Evolutionary conservation across 1,284 basidiomycete genomes (phyloP).

Genomic region (Athelia sp.): DNA sequence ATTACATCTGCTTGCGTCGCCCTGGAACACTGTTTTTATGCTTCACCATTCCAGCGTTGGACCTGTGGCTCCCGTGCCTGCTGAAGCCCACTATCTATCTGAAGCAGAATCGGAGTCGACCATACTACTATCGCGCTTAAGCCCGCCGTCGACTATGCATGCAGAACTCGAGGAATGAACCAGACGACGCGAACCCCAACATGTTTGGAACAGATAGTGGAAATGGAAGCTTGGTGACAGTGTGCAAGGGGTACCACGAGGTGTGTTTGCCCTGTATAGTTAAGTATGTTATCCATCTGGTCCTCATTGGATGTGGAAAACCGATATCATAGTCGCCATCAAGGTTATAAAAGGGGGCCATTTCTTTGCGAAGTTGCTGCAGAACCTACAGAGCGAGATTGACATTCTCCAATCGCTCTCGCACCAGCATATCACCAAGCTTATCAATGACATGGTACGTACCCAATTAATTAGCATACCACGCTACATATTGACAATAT

Average conservation of each 20-base stretch:
- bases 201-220: slow-evolving; percentile 70
- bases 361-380: slow-evolving; percentile 88
- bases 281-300: slow-evolving; percentile 2
- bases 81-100: too few species aligned
- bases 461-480: slow-evolving; percentile 6
- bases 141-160: too few species aligned
- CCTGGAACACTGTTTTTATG: too few species aligned
- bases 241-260: slow-evolving; percentile 89
- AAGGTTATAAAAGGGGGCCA: slow-evolving; percentile 92
- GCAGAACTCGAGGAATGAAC: background rate
- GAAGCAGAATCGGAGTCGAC: too few species aligned
- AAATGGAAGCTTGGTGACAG: slow-evolving; percentile 93
- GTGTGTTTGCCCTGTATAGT: slow-evolving; percentile 33
- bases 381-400: slow-evolving; percentile 97
- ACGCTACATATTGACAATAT: slow-evolving; percentile 1
- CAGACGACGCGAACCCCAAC: slow-evolving; percentile 65
- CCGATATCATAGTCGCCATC: slow-evolving; percentile 80
- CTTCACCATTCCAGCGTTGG: too few species aligned
- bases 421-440: slow-evolving; percentile 89
- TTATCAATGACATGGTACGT: slow-evolving; percentile 88
- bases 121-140: too few species aligned
- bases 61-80: too few species aligned
- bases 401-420: slow-evolving; percentile 93
- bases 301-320: too few species aligned
- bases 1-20: too few species aligned